Evolutionary conservation across 768 basidiomycete species (phyloP), one percentile per base, ranked within the genome.

Genomic region (Lactifluus echinatus): DNA sequence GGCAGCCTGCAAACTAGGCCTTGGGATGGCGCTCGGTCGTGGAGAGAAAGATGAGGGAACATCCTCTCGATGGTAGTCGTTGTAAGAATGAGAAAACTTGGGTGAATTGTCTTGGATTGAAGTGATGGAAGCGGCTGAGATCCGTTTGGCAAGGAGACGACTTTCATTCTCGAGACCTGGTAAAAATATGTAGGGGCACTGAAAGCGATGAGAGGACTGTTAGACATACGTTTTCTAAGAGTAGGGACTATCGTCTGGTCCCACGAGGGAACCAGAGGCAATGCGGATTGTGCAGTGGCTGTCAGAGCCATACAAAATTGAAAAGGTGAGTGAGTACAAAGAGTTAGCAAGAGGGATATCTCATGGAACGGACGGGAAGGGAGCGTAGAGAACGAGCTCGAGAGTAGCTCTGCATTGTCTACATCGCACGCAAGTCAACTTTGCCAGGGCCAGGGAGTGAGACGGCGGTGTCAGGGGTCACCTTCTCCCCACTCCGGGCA

Each of bases 181-280:
- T 52, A 58, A 39, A 39, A 37, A 58, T 34, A 37, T 34, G 52
- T 55, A 64, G 55, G 57, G 23, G 53, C 58, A 42, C 47, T 55
- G 47, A 55, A 15, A 53, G 24, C 61, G 59, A 31, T 34, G 44
- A 33, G 44, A 33, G 50, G 47, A 53, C n/a, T 53, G 57, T 56
- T 29, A 28, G 51, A 50, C 46, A 56, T 45, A 75, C 79, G 66
- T 74, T 89, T 87, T 64, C 89, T 79, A 36, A 91, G 75, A 39
- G 85, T 77, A 53, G 89, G 89, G 29, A 91, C 89, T 55, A 91
- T 88, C 34, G 80, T 80, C 66, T 89, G 87, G 69, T 89, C 89
- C 87, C 88, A 91, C 36, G 81, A 76, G 49, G 84, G 79, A 42
- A 66, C 69, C 45, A 65, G 69, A 57, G 61, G 70, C 65, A 67